phyloP scores from a whole-genome alignment of 2,329 filamentous ascomycete species.

The Fusarium burgessii region DNA sequence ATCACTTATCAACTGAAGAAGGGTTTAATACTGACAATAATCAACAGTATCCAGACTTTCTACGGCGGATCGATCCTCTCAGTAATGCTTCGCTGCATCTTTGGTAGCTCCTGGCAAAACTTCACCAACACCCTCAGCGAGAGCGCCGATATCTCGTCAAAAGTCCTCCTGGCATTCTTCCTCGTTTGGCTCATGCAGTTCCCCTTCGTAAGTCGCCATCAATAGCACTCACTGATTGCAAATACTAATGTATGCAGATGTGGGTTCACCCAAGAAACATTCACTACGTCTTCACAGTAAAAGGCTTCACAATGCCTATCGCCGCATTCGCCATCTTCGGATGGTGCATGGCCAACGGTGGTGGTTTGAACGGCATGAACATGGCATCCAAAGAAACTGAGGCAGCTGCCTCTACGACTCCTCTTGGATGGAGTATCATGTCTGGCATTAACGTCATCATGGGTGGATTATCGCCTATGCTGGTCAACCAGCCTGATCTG shows the following conservation, averaged over 20 bases:
- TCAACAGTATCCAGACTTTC: not conserved
- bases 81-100: not conserved
- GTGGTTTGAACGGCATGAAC: not conserved
- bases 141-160: not conserved
- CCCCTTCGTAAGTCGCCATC: not conserved
- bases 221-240: fast-evolving
- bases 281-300: not conserved
- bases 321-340: not conserved
- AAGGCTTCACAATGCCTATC: not conserved
- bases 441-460: not conserved
- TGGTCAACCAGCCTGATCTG: not conserved
- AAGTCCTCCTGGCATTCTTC: not conserved
- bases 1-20: fast-evolving
- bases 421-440: not conserved
- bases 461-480: not conserved
- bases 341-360: not conserved
- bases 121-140: not conserved
- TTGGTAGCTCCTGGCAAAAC: not conserved
- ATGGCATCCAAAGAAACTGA: not conserved
- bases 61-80: not conserved
- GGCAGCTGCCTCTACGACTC: not conserved
- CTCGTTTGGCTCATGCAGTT: not conserved
- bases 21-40: not conserved
- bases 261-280: not conserved
- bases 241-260: not conserved